Base-by-base conservation (phyloP, 352 stramenopile species). In the Achlya hypogyna region DNA sequence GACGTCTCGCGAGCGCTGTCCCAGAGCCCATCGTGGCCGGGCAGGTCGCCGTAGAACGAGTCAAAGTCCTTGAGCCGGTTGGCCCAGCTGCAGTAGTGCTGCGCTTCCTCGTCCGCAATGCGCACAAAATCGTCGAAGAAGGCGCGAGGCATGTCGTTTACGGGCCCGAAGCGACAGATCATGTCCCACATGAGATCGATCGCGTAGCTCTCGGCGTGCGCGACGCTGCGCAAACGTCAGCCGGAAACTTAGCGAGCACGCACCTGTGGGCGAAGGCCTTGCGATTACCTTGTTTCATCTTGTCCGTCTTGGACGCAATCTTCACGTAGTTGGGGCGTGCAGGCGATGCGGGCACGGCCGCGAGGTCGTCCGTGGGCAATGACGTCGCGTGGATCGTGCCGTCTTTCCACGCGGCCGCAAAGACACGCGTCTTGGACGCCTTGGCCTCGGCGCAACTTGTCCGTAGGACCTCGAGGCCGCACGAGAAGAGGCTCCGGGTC, bases 151-250 rank as follows among this genome's bases (percentile, higher is more conserved):
- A 79, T 73, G 29, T 67, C 28, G 38, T 64, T 64, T 6, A 25
- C 32, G 16, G 31, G 54, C 38, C 81, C 72, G 60, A 86, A 86
- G 38, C 80, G 78, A 8, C 65, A 71, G 20, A 88, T 69, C 65
- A 86, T 81, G 66, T 87, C 80, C 78, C 78, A 88, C 70, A 82
- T 81, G 5, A 88, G 65, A 69, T 88, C 78, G 45, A 88, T 83
- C 6, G 80, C 80, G 43, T 79, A 82, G 68, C 75, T 83, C 65
- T 86, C 78, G 10, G 78, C 77, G 38, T 86, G 80, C 0, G 69
- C 77, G 34, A 86, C 66, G 5, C 51, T 53, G 49, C 43, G 58
- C 16, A 53, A 14, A 31, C 63, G 18, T 27, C 22, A 22, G 35
- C 0, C 8, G 6, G 20, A 16, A 27, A 23, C 0, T 25, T 25